These are phyloP conservation scores for Rhamnella rubrinervis DNA, from an alignment of 331 rosid species.

Conservation along the genomic window DNA sequence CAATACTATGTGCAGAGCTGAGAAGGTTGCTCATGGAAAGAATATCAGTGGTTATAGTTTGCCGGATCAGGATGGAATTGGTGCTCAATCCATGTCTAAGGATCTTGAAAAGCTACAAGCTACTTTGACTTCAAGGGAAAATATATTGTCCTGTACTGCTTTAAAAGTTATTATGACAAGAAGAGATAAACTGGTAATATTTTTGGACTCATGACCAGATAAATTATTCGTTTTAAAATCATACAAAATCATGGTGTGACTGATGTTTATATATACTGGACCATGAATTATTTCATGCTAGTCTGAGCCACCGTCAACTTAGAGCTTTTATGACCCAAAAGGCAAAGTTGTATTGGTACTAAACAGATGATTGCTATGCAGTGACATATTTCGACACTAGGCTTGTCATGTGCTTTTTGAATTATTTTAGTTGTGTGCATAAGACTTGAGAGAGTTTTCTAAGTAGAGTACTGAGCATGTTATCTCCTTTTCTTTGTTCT, in stretches of 20 bases:
- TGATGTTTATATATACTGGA: too few relatives aligned
- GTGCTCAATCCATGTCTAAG: conserved; percentile 22
- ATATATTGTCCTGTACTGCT: conserved; percentile 53
- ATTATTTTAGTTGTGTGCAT: background rate
- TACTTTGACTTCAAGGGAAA: conserved; percentile 43
- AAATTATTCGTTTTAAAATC: background rate
- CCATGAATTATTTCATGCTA: too few relatives aligned
- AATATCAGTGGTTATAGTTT: conserved; percentile 26
- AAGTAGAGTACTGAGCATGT: background rate
- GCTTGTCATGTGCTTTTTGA: background rate
- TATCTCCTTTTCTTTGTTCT: background rate
- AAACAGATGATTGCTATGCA: too few relatives aligned
- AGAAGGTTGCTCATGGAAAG: conserved; percentile 29
- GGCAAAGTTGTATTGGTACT: too few relatives aligned
- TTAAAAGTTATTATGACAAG: conserved; percentile 45
- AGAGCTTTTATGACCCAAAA: too few relatives aligned
- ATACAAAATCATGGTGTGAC: too few relatives aligned
- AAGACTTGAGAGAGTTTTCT: background rate
- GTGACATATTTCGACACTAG: too few relatives aligned
- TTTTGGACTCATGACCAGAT: background rate
- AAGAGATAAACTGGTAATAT: conserved; percentile 67
- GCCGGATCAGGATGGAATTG: conserved; percentile 29
- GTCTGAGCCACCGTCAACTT: too few relatives aligned
- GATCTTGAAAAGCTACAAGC: conserved; percentile 36
- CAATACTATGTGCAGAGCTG: conserved; percentile 29